phyloP scores from a whole-genome alignment of 2,329 filamentous ascomycete species.

The Chaetomiaceae sp. region DNA sequence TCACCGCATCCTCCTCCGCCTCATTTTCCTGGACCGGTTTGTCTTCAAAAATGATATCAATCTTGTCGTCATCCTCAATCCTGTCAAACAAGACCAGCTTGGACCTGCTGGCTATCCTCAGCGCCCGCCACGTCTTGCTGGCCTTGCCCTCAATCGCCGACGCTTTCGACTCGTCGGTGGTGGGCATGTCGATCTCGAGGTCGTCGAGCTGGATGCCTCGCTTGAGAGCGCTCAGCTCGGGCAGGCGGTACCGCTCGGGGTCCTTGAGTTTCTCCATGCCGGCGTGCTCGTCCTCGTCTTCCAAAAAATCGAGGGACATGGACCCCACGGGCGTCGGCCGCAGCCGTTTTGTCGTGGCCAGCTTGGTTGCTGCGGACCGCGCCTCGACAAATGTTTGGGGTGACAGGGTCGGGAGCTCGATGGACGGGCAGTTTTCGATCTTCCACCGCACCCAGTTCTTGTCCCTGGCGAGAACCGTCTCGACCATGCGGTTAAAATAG shows the following conservation, averaged over 20 bases:
- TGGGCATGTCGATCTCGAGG: constrained; percentile 80
- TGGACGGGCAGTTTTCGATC: constrained; percentile 84
- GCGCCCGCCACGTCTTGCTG: constrained; percentile 85
- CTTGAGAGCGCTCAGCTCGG: constrained; percentile 66
- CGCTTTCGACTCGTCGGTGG: constrained; percentile 54
- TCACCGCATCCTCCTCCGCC: constrained; percentile 22
- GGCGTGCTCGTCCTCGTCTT: constrained; percentile 53
- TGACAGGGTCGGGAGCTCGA: constrained; percentile 70
- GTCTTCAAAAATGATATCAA: constrained; percentile 52
- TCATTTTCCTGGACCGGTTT: constrained; percentile 34
- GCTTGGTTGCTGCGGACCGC: constrained; percentile 59
- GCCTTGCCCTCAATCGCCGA: constrained; percentile 65
- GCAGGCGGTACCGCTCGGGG: constrained; percentile 59
- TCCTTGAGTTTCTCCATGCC: constrained; percentile 68
- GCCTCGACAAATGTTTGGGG: constrained; percentile 66
- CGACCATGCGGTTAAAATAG: constrained; percentile 94
- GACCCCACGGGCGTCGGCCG: constrained; percentile 66
- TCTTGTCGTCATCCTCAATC: constrained; percentile 76
- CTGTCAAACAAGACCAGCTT: constrained; percentile 79
- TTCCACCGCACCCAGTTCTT: constrained; percentile 99
- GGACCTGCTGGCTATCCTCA: constrained; percentile 72
- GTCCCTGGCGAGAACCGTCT: constrained; percentile 89
- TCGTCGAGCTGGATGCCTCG: constrained; percentile 72
- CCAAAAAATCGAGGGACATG: constrained; percentile 73
- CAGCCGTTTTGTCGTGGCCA: constrained; percentile 67